Conservation (phyloP, 768 basidiomycete species). For the Tremella yokohamensis region DNA sequence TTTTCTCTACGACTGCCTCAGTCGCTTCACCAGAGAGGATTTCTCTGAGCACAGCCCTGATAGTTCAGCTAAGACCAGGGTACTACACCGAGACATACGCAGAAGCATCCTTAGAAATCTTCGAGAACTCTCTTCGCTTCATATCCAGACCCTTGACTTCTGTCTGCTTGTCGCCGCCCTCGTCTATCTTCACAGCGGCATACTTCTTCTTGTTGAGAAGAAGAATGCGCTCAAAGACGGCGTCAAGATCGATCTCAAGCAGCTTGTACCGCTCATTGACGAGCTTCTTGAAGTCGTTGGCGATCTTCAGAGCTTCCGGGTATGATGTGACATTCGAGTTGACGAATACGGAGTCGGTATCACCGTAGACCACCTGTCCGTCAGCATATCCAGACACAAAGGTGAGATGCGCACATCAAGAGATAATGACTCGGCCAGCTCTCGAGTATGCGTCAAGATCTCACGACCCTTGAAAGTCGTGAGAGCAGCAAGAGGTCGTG, state of each 20-base stretch:
- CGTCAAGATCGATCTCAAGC: slow-evolving; percentile 94
- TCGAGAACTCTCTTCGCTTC: slow-evolving; percentile 95
- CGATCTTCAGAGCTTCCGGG: slow-evolving; percentile 83
- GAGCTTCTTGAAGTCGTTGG: slow-evolving; percentile 85
- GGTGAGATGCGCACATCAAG: slow-evolving; percentile 67
- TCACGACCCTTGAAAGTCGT: slow-evolving; percentile 98
- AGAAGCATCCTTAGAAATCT: slow-evolving; percentile 84
- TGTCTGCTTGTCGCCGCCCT: slow-evolving; percentile 64
- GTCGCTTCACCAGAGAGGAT: slow-evolving; percentile 87
- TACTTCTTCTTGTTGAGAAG: slow-evolving; percentile 99
- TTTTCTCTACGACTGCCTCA: slow-evolving; percentile 80
- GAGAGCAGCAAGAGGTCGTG: slow-evolving; percentile 90
- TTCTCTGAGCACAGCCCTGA: slow-evolving; percentile 80
- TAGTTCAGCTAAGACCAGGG: background rate
- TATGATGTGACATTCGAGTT: slow-evolving; percentile 90
- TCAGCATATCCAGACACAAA: background rate
- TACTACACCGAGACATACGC: slow-evolving; percentile 60
- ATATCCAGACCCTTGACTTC: slow-evolving; percentile 98
- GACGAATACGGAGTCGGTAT: slow-evolving; percentile 97
- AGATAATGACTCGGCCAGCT: slow-evolving; percentile 81
- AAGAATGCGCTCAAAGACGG: slow-evolving; percentile 84
- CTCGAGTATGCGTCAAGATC: slow-evolving; percentile 87
- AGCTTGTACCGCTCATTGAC: slow-evolving; percentile 94
- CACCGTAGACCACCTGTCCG: slow-evolving; percentile 89
- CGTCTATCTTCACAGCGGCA: slow-evolving; percentile 91